Percentiles rank a stretch among this genome's conserved stretches.
These are phyloP conservation scores for Thermothelomyces thermophilus DNA, from an alignment of 2,329 filamentous ascomycete genomes.

Conservation along the genomic window DNA sequence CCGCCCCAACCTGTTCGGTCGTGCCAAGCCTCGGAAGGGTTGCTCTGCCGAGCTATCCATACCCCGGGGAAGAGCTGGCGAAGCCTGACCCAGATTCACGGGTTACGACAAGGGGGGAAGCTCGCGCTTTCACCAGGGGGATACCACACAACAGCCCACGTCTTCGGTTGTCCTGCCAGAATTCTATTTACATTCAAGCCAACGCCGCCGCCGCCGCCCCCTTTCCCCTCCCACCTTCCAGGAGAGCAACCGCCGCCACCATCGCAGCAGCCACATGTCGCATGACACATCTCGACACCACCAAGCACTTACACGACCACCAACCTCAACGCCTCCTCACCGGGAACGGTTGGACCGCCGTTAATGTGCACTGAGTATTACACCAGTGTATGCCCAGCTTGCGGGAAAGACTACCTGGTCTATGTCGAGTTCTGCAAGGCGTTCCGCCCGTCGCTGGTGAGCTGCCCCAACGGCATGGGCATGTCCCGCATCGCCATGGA, in stretches of 20 bases:
- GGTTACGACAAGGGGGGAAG: background rate
- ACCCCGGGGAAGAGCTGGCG: background rate
- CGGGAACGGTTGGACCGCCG: constrained; percentile 9
- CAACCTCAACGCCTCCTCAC: background rate
- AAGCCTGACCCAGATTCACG: background rate
- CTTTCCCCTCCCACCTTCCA: background rate
- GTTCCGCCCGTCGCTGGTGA: constrained; percentile 43
- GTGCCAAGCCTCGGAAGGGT: constrained; percentile 2
- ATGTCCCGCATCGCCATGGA: constrained; percentile 40
- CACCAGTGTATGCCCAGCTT: constrained; percentile 48
- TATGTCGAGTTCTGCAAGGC: constrained; percentile 51
- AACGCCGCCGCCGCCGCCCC: too few relatives aligned
- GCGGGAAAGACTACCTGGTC: constrained; percentile 52
- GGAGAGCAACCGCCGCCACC: background rate
- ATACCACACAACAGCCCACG: background rate
- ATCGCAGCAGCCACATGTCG: constrained; percentile 13
- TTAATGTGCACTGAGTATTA: constrained; percentile 57
- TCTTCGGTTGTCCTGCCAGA: background rate
- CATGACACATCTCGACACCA: background rate
- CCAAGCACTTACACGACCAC: background rate
- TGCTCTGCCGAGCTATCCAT: background rate
- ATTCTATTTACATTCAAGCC: background rate
- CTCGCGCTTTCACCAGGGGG: background rate
- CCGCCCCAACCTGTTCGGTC: background rate
- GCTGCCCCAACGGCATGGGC: constrained; percentile 40